Evolutionary conservation across 352 stramenopile genomes (phyloP), one percentile per base, ranked within the genome.

Genomic region (Globisporangium barbulae): DNA sequence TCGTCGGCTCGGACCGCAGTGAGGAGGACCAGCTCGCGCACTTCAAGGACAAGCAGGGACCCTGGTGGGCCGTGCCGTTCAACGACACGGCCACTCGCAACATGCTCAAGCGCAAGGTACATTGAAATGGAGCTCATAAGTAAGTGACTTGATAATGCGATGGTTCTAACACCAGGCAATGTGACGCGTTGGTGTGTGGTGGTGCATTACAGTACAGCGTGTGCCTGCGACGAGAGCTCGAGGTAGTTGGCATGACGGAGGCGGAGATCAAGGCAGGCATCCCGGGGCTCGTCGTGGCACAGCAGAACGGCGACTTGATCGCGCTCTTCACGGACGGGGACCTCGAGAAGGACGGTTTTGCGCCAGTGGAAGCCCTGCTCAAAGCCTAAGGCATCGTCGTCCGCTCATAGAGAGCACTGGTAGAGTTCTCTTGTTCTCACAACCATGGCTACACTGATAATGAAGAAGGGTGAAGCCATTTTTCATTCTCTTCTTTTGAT

Each of bases 11-110:
- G 50, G 84, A 95, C 64, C 61, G 63, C 50, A 82, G 75, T 7
- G 80, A 70, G 0, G 66, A 70, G 30, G 85, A 89, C 60, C 85
- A 95, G 42, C 50, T 70, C 5, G 74, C 72, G 21, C 82, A 95
- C 59, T 81, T 94, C 17, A 64, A 70, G 31, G 67, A 89, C 59
- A 93, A 92, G 69, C 83, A 91, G 52, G 83, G 81, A 0, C 56
- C 70, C 15, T 93, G 84, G 84, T 92, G 83, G 79, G 79, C 82
- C 69, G 73, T 90, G 37, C 78, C 84, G 15, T 95, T 86, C 65
- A 41, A n/a, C 5, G 72, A 81, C 44, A 75, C 71, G 44, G 58
- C 75, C 9, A 72, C 81, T 8, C 84, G 83, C 41, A 73, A 82
- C 41, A 77, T 77, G 47, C 74, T 95, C 50, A 93, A 95, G 77